Conservation (phyloP, 179 eudicot species). For the Carnegiea gigantea region DNA sequence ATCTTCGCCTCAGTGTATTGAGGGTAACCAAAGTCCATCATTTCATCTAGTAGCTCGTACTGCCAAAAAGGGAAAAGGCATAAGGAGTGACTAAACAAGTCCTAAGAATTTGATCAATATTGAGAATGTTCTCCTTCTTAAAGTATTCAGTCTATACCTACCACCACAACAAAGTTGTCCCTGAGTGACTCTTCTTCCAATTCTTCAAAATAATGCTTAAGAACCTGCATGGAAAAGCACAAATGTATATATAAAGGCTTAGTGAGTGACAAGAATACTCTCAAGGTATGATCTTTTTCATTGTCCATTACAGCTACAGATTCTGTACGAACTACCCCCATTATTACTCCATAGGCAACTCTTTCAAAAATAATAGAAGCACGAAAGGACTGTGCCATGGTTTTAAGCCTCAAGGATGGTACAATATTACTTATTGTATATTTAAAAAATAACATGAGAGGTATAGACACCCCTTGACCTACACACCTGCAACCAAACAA, state of each 20-base stretch:
- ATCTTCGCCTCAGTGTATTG: conserved; percentile 85
- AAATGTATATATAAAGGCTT: not conserved
- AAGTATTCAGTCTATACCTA: conserved; percentile 31
- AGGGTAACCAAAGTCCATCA: conserved; percentile 95
- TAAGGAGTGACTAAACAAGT: not conserved
- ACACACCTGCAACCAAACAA: not conserved
- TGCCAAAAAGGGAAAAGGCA: conserved; percentile 24
- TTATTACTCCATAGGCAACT: not conserved
- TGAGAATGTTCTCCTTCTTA: not conserved
- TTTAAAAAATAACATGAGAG: not conserved
- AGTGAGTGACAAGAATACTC: not conserved
- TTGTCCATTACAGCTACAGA: not conserved
- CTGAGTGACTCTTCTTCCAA: conserved; percentile 84
- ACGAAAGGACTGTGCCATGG: not conserved
- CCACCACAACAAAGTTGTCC: conserved; percentile 92
- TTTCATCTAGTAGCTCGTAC: conserved; percentile 88
- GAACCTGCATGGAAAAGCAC: conserved; percentile 49
- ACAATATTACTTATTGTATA: not conserved
- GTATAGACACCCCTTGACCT: not conserved
- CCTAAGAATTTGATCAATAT: not conserved
- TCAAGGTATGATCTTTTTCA: not conserved
- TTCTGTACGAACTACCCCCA: not conserved
- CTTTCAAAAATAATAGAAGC: not conserved
- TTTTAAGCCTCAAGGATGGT: not conserved
- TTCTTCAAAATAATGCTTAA: conserved; percentile 72